Percentiles rank a stretch among this genome's conserved stretches.
These are phyloP conservation scores for Aspergillus tubingensis DNA, from an alignment of 2,329 filamentous ascomycete genomes.

Conservation along the genomic window DNA sequence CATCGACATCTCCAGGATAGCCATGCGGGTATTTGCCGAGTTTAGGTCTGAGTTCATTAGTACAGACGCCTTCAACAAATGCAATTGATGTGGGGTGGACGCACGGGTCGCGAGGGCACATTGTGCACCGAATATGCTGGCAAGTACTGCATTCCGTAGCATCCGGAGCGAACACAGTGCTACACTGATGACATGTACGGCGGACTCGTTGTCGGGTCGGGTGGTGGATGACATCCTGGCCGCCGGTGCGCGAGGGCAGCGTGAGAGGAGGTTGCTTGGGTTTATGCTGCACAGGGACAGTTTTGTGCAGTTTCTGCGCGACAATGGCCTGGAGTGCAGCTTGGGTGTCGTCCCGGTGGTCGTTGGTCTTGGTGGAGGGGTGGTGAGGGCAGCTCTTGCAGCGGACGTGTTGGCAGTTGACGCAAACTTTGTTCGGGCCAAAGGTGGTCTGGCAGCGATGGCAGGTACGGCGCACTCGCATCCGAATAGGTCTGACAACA, in stretches of 20 bases:
- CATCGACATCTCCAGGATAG: conserved; percentile 48
- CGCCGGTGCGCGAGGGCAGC: conserved; percentile 65
- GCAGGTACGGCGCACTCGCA: conserved; percentile 62
- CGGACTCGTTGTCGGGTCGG: conserved; percentile 72
- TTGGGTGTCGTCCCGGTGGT: conserved; percentile 53
- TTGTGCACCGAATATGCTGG: conserved; percentile 72
- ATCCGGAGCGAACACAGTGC: conserved; percentile 60
- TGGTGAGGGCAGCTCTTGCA: conserved; percentile 79
- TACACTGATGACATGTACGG: conserved; percentile 75
- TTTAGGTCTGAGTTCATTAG: conserved; percentile 36
- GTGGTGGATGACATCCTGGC: conserved; percentile 71
- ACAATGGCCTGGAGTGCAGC: conserved; percentile 24
- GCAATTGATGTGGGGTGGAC: conserved; percentile 38
- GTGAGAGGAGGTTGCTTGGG: conserved; percentile 36
- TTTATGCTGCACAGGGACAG: conserved; percentile 49
- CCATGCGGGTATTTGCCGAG: conserved; percentile 47
- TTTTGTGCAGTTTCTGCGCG: conserved; percentile 13
- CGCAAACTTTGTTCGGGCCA: conserved; percentile 70
- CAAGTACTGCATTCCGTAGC: conserved; percentile 69
- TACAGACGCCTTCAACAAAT: background rate
- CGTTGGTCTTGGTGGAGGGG: conserved; percentile 65
- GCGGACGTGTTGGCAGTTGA: conserved; percentile 73
- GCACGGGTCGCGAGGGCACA: conserved; percentile 78
- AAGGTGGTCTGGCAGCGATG: conserved; percentile 78
- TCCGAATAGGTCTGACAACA: conserved; percentile 49